Evolutionary conservation across 768 basidiomycete species (phyloP).

Genomic region (Dentipellis sp.): DNA sequence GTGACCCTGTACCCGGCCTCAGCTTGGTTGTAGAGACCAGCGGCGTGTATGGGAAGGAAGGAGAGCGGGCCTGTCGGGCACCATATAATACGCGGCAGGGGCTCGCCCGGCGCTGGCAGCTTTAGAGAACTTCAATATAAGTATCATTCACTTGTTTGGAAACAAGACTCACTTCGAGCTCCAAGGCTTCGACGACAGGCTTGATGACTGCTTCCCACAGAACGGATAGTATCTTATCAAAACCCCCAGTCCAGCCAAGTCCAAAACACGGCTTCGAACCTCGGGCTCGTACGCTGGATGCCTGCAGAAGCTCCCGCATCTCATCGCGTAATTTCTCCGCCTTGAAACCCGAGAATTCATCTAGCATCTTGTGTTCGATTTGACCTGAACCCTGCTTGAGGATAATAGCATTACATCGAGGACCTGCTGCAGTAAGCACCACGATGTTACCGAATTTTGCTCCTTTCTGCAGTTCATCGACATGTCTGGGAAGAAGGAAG

Average conservation of each 20-base stretch:
- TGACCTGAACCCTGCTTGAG: background rate
- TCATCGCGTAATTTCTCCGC: background rate
- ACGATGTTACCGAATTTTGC: background rate
- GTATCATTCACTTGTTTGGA: background rate
- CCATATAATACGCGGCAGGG: slow-evolving; percentile 1
- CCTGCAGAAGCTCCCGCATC: background rate
- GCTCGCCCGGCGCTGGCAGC: background rate
- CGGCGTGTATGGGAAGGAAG: slow-evolving; percentile 7
- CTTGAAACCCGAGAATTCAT: background rate
- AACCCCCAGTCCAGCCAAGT: background rate
- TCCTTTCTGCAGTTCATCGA: background rate
- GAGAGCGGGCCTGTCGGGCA: slow-evolving; percentile 3
- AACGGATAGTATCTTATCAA: background rate
- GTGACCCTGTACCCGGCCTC: background rate
- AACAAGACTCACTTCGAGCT: background rate
- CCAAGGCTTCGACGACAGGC: background rate
- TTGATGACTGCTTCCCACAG: background rate
- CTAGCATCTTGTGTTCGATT: background rate
- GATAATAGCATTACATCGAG: background rate
- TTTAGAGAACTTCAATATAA: background rate
- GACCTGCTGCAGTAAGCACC: background rate
- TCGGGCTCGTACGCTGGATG: background rate
- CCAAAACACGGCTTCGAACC: background rate
- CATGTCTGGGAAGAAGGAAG: background rate
- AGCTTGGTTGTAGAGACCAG: background rate